phyloP scores from a whole-genome alignment of 2,329 filamentous ascomycete genomes.

The Colletotrichum kahawae region DNA sequence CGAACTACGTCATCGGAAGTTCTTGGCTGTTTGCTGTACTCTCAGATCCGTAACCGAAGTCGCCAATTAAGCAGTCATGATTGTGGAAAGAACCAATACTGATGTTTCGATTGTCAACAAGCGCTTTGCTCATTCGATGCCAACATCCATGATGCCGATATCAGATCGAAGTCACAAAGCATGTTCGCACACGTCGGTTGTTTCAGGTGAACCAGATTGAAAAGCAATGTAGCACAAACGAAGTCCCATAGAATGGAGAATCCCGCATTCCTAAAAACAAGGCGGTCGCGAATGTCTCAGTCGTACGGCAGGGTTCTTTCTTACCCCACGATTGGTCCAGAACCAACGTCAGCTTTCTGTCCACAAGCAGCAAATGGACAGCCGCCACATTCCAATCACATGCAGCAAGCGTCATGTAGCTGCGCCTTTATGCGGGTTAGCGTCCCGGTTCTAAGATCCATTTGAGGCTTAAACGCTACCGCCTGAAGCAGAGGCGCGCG shows the following conservation, averaged over 20 bases:
- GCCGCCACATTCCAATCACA: neutral
- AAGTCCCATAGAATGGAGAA: neutral
- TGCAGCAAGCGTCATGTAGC: neutral
- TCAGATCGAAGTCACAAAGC: neutral
- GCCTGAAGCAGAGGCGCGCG: neutral
- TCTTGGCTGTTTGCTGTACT: neutral
- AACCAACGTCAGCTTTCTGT: neutral
- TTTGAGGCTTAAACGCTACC: neutral
- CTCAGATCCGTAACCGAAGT: neutral
- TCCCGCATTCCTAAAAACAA: neutral
- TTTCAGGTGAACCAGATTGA: neutral
- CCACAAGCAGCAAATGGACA: neutral
- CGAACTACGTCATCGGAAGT: neutral
- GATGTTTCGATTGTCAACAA: neutral
- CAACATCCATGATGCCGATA: neutral
- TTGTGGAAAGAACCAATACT: neutral
- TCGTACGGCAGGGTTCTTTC: neutral
- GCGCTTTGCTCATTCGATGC: neutral
- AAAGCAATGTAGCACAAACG: neutral
- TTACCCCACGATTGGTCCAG: neutral
- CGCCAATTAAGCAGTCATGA: rapidly evolving
- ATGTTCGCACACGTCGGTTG: neutral
- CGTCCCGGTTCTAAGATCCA: neutral
- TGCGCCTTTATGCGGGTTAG: neutral
- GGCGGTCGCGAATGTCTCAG: neutral